phyloP scores from a whole-genome alignment of 768 basidiomycete genomes.

The Naganishia kalamii region DNA sequence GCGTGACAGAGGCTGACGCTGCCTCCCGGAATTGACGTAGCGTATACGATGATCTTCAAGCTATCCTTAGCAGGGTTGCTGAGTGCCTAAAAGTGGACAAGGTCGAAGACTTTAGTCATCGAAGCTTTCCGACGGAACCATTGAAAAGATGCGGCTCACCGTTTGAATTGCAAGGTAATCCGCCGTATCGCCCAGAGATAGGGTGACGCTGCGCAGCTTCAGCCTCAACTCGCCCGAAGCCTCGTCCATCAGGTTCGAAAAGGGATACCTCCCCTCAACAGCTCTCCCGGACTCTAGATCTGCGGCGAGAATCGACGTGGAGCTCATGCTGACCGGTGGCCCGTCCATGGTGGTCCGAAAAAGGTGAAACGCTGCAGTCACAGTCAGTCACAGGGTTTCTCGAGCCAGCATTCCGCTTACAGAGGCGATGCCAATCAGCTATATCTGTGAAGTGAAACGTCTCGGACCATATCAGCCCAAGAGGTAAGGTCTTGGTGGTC shows the following conservation, averaged over 20 bases:
- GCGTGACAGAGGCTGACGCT: slow-evolving; percentile 6
- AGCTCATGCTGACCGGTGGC: neutral
- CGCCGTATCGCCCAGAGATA: neutral
- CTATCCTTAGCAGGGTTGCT: neutral
- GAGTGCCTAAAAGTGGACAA: neutral
- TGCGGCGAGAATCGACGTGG: neutral
- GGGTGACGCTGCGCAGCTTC: neutral
- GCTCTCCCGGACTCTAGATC: neutral
- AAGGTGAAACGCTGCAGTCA: neutral
- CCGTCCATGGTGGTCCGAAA: neutral
- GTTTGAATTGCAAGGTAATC: neutral
- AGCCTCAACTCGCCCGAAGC: slow-evolving; percentile 1
- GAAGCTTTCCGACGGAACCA: neutral
- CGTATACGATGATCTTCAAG: neutral
- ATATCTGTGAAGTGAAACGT: slow-evolving; percentile 9
- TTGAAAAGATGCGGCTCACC: neutral
- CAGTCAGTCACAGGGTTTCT: neutral
- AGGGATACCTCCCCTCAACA: neutral
- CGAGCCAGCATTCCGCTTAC: neutral
- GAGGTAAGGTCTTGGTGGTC: neutral
- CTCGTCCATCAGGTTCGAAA: neutral
- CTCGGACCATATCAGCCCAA: slow-evolving; percentile 10
- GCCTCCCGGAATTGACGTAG: neutral
- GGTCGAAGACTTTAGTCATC: neutral
- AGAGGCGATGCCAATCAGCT: slow-evolving; percentile 4